Percentiles rank a stretch among this genome's conserved stretches.
Evolutionary conservation across 345 rosid genomes (phyloP).

Genomic region (Dipteronia dyeriana): DNA sequence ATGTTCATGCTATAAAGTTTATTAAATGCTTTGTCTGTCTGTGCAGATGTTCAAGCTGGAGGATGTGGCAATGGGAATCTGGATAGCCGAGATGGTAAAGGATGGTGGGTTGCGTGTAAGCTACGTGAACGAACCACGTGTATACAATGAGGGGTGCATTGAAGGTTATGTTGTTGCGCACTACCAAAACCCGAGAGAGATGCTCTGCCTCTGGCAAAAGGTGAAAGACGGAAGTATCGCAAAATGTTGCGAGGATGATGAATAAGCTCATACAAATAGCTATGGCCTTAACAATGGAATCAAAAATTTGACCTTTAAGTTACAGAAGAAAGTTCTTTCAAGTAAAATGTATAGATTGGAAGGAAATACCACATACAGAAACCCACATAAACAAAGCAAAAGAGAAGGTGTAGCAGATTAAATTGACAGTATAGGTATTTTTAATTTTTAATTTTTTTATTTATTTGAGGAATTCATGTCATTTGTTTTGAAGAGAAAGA

Average conservation of each 20-base stretch:
- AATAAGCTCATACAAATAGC: background rate
- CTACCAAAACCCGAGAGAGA: slow-evolving; percentile 42
- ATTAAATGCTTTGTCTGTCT: background rate
- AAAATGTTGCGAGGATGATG: slow-evolving; percentile 4
- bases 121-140: slow-evolving; percentile 31
- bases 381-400: background rate
- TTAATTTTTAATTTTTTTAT: too few relatives aligned
- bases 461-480: too few relatives aligned
- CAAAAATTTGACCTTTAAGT: background rate
- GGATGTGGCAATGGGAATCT: slow-evolving; percentile 53
- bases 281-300: background rate
- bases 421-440: background rate
- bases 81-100: slow-evolving; percentile 38
- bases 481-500: too few relatives aligned
- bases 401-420: background rate
- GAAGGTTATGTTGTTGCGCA: slow-evolving; percentile 44
- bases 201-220: slow-evolving; percentile 49
- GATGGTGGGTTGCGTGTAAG: slow-evolving; percentile 37
- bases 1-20: background rate
- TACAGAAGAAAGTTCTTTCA: background rate
- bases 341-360: background rate
- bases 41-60: slow-evolving; percentile 44
- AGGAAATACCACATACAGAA: background rate
- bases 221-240: slow-evolving; percentile 19
- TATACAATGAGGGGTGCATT: slow-evolving; percentile 38